phyloP scores from a whole-genome alignment of 1,284 basidiomycete species.

The Pholiota adiposa region DNA sequence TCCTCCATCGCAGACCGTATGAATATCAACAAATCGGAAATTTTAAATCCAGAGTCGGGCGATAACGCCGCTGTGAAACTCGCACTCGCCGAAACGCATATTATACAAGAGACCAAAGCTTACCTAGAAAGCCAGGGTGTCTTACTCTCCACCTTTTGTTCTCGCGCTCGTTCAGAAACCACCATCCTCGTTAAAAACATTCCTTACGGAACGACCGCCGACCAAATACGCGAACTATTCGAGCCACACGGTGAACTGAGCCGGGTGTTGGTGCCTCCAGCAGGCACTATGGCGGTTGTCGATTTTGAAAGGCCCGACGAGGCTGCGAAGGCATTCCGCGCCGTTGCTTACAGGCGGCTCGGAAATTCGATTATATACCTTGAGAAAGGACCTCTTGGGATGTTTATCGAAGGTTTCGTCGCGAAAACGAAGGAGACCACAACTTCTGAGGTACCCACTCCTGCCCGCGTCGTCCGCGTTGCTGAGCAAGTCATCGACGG shows the following conservation, averaged over 20 bases:
- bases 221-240: slow-evolving; percentile 82
- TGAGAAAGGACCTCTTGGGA: slow-evolving; percentile 88
- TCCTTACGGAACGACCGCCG: slow-evolving; percentile 84
- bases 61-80: slow-evolving; percentile 89
- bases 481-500: slow-evolving; percentile 21
- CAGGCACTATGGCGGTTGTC: slow-evolving; percentile 93
- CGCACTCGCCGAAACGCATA: slow-evolving; percentile 94
- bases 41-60: slow-evolving; percentile 76
- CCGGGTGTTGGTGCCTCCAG: slow-evolving; percentile 86
- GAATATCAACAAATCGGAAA: slow-evolving; percentile 84
- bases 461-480: slow-evolving; percentile 11
- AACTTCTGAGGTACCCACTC: slow-evolving; percentile 15
- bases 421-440: slow-evolving; percentile 6
- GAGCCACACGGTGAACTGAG: slow-evolving; percentile 76
- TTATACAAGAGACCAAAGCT: slow-evolving; percentile 93
- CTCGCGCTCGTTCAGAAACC: slow-evolving; percentile 72
- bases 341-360: slow-evolving; percentile 86
- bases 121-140: slow-evolving; percentile 83
- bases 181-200: slow-evolving; percentile 96
- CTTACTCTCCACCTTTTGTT: slow-evolving; percentile 60
- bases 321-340: slow-evolving; percentile 78
- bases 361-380: slow-evolving; percentile 92
- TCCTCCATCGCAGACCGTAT: slow-evolving; percentile 84
- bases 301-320: slow-evolving; percentile 80
- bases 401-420: slow-evolving; percentile 52